A percentile compares a stretch with the other conserved stretches of the same genome.
Conservation (phyloP, 2,329 filamentous ascomycete genomes). For the Aspergillus sp. region DNA sequence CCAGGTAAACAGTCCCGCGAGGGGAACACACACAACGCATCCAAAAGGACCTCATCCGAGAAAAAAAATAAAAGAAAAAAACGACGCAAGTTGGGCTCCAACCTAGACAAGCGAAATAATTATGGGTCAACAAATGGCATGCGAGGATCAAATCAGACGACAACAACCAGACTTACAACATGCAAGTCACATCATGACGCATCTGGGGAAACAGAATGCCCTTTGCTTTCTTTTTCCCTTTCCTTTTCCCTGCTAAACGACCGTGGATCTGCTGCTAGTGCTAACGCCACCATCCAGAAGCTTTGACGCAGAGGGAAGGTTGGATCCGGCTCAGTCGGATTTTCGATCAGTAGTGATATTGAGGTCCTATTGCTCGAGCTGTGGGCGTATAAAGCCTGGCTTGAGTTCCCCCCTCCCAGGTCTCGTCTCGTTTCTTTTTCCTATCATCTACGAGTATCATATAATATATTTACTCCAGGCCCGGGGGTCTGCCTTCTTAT, state of each 20-base stretch:
- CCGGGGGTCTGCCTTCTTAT: background rate
- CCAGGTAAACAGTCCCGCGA: no score
- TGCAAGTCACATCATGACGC: constrained; percentile 23
- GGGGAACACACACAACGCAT: no score
- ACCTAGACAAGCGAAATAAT: no score
- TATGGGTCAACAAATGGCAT: no score
- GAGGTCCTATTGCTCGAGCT: background rate
- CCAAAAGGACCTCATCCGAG: no score
- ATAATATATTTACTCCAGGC: no score
- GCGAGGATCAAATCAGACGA: no score
- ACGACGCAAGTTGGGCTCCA: no score
- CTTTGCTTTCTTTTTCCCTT: background rate
- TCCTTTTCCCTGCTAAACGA: background rate
- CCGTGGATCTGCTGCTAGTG: constrained; percentile 5
- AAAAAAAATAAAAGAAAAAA: no score
- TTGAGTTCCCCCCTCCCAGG: background rate
- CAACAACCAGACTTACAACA: constrained; percentile 11
- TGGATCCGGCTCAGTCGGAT: constrained; percentile 4
- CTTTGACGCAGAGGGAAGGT: constrained; percentile 6
- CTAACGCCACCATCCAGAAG: constrained; percentile 3
- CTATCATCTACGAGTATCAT: no score
- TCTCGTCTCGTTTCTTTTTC: no score
- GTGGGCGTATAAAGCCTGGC: background rate
- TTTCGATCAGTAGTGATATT: background rate
- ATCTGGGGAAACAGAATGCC: constrained; percentile 18